These are phyloP conservation scores for Acephala macrosclerotiorum DNA, from an alignment of 2,329 filamentous ascomycete species.

Conservation along the genomic window DNA sequence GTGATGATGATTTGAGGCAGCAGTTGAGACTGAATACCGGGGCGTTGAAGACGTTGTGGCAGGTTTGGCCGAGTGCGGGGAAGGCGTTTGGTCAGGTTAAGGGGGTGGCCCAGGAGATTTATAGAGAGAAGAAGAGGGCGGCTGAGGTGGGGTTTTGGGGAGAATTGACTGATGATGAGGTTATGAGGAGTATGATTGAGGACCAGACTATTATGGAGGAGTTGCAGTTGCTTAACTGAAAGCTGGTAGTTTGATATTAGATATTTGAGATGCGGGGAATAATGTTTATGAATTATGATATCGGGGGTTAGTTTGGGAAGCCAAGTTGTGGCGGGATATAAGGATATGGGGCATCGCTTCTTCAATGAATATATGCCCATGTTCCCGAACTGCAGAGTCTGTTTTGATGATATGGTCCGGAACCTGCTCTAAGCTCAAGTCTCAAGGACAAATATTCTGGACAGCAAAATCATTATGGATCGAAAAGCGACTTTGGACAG, in stretches of 20 bases:
- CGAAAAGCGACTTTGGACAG: too few species aligned
- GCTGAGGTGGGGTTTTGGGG: conserved; percentile 39
- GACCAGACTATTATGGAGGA: conserved; percentile 44
- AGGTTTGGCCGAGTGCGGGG: conserved; percentile 48
- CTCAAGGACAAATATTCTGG: too few species aligned
- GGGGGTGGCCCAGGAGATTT: conserved; percentile 80
- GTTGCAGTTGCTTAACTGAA: conserved; percentile 37
- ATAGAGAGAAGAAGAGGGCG: conserved; percentile 40
- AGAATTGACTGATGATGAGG: conserved; percentile 40
- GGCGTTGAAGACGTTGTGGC: conserved; percentile 40
- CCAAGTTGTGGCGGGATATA: not conserved
- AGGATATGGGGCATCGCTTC: not conserved
- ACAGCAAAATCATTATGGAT: too few species aligned
- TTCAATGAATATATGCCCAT: not conserved
- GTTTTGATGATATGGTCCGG: too few species aligned
- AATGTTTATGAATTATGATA: conserved; percentile 4
- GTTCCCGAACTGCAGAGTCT: too few species aligned
- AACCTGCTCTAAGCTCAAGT: too few species aligned
- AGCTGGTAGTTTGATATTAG: not conserved
- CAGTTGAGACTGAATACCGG: conserved; percentile 75
- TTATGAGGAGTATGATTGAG: conserved; percentile 42
- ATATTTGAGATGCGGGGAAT: conserved; percentile 10
- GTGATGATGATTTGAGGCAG: conserved; percentile 74
- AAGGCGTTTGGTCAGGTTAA: conserved; percentile 79
- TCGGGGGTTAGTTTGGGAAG: not conserved